These are phyloP conservation scores for Rhizomucor miehei DNA, from an alignment of 371 early-diverging fungal species.

Conservation along the genomic window DNA sequence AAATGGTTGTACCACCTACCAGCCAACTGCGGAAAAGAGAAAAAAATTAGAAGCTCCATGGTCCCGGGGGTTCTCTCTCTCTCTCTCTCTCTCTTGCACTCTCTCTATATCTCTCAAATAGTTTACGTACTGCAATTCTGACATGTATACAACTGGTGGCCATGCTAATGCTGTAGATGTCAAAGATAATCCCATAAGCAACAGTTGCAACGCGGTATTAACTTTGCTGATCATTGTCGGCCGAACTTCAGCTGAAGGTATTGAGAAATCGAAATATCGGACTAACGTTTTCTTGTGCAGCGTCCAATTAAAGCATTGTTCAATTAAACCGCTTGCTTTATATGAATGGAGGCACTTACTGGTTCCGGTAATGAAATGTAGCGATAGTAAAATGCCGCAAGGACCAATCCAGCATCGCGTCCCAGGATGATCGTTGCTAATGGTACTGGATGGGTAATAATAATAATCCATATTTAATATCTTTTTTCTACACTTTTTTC, in stretches of 20 bases:
- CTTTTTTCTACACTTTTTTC: not conserved
- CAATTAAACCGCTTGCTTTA: slow-evolving; percentile 1
- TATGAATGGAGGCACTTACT: slow-evolving; percentile 38
- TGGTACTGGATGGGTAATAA: slow-evolving; percentile 43
- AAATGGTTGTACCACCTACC: slow-evolving; percentile 80
- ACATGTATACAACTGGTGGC: slow-evolving; percentile 33
- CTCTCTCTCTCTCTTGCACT: not conserved
- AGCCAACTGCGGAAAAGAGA: slow-evolving; percentile 41
- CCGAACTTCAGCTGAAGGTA: slow-evolving; percentile 88
- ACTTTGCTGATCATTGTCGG: slow-evolving; percentile 88
- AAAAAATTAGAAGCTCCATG: slow-evolving; percentile 5
- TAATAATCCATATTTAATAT: not conserved
- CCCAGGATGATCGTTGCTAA: slow-evolving; percentile 85
- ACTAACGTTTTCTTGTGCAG: slow-evolving; percentile 68
- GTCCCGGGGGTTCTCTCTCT: not conserved
- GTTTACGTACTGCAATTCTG: slow-evolving; percentile 39
- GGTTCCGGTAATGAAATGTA: slow-evolving; percentile 89
- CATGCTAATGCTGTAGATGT: slow-evolving; percentile 36
- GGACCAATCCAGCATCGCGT: slow-evolving; percentile 78
- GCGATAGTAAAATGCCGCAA: slow-evolving; percentile 81
- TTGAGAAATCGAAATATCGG: slow-evolving; percentile 87
- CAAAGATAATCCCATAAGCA: slow-evolving; percentile 76
- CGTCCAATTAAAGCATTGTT: slow-evolving; percentile 6
- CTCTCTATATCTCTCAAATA: not conserved
- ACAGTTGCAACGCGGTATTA: slow-evolving; percentile 90